Conservation (phyloP, 2,329 filamentous ascomycete species). For the Curvularia sp. region DNA sequence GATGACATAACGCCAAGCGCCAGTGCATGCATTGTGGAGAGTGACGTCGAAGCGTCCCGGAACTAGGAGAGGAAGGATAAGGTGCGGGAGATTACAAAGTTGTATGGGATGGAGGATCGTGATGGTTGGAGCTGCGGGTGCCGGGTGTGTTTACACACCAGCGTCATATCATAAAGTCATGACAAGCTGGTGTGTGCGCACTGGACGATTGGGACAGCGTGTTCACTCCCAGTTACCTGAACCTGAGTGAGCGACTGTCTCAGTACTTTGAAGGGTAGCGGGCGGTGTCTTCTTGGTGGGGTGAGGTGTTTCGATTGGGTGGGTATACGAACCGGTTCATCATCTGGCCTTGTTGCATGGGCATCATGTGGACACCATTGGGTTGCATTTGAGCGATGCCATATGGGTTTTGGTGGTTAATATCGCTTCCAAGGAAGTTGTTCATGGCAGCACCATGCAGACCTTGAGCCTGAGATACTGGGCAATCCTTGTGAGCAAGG, state of each 20-base stretch:
- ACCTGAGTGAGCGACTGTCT: constrained; percentile 38
- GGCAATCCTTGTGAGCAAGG: constrained; percentile 94
- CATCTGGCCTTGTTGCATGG: constrained; percentile 49
- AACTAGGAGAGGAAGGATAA: constrained; percentile 32
- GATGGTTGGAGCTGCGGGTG: constrained; percentile 16
- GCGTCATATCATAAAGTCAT: constrained; percentile 13
- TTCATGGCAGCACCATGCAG: constrained; percentile 62
- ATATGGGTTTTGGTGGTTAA: constrained; percentile 57
- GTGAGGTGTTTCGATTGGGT: constrained; percentile 28
- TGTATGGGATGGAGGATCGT: constrained; percentile 23
- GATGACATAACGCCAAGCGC: constrained; percentile 42
- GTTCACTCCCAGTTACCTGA: constrained; percentile 40
- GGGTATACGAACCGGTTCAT: constrained; percentile 49
- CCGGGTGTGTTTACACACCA: constrained; percentile 15
- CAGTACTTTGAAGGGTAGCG: constrained; percentile 34
- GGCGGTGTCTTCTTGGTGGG: constrained; percentile 38
- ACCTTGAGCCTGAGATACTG: constrained; percentile 86
- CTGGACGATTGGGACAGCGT: constrained; percentile 19
- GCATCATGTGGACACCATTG: constrained; percentile 53
- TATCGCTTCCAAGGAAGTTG: constrained; percentile 56
- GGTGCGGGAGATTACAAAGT: constrained; percentile 40
- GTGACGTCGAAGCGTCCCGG: constrained; percentile 29
- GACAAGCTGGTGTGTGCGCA: constrained; percentile 16
- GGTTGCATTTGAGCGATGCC: constrained; percentile 55
- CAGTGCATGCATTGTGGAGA: constrained; percentile 36